Base-by-base conservation (phyloP, 2,329 filamentous ascomycete species). In the Hysterium pulicare region DNA sequence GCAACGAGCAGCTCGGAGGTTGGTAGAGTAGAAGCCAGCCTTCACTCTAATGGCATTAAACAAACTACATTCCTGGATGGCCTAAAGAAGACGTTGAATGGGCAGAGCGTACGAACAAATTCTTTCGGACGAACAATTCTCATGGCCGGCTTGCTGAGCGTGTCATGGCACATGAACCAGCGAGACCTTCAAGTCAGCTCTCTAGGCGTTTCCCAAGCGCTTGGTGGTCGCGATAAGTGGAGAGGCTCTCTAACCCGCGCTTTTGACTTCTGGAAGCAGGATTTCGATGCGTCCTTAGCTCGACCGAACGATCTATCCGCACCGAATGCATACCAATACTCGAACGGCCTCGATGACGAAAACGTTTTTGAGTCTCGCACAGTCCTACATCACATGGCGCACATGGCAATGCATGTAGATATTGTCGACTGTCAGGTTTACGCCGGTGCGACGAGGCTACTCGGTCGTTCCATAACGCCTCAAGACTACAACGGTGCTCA, bases 391-490 rank as follows among this genome's bases (percentile, higher is more conserved):
- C 89, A 95, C 57, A 74, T 98, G 10, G 93, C 93, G 0, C 93
- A 97, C 66, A 96, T 98, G 88, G 89, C 90, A 3, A 95, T 95
- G 79, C 90, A 97, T 60, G 90, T 95, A 19, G 91, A 97, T 60
- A 89, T 97, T 41, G 87, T 95, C n/a, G 91, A 97, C 64, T 91
- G 90, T 58, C 91, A 97, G 68, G 94, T 97, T 51, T 96, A 93
- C 64, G 93, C 91, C 4, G 84, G 90, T 7, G 89, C 91, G 1
- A 87, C 84, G 54, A 79, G 90, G 22, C 77, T 96, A 2, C 79
- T 97, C 3, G 91, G 93, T 17, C 83, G 91, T 35, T 83, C 84
- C 1, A 94, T 97, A 47, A 90, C 87, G 1, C 75, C 81, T 2
- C 82, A 87, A 48, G 93, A 97, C 67, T 84, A 93, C 43, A 83